Conservation (phyloP, 257 asterid species). For the Ilex aquifolium region DNA sequence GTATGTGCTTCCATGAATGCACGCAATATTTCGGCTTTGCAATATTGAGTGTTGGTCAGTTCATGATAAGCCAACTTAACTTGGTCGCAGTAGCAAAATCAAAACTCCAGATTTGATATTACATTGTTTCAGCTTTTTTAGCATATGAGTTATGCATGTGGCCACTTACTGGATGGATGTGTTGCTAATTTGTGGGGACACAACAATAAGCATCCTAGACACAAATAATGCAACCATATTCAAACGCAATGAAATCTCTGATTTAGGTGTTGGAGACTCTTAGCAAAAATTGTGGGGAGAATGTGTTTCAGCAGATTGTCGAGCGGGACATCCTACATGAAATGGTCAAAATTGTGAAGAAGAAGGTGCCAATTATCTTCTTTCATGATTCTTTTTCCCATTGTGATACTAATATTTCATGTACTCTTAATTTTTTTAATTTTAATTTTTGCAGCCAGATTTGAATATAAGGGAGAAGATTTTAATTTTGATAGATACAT, state of each 20-base stretch:
- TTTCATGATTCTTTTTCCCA: neutral
- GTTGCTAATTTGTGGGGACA: neutral
- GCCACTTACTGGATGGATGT: no score
- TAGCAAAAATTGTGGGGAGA: constrained; percentile 94
- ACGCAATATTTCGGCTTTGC: no score
- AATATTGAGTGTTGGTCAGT: no score
- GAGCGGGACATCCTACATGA: constrained; percentile 88
- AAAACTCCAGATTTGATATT: no score
- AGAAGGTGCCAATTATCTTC: constrained; percentile 48
- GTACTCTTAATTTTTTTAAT: neutral
- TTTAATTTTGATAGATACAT: constrained; percentile 72
- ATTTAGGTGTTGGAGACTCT: constrained; percentile 90
- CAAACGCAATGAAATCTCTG: constrained; percentile 8
- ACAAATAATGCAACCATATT: neutral
- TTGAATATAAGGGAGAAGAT: constrained; percentile 91
- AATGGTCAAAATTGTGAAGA: constrained; percentile 92
- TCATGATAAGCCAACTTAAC: no score
- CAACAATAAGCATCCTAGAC: neutral
- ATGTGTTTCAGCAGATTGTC: constrained; percentile 71
- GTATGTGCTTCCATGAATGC: no score
- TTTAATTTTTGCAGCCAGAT: constrained; percentile 58
- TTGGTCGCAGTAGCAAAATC: no score
- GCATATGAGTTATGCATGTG: no score
- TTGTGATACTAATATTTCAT: neutral
- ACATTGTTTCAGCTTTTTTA: no score